phyloP scores from a whole-genome alignment of 2,329 filamentous ascomycete species.

The Beauveria medogensis region DNA sequence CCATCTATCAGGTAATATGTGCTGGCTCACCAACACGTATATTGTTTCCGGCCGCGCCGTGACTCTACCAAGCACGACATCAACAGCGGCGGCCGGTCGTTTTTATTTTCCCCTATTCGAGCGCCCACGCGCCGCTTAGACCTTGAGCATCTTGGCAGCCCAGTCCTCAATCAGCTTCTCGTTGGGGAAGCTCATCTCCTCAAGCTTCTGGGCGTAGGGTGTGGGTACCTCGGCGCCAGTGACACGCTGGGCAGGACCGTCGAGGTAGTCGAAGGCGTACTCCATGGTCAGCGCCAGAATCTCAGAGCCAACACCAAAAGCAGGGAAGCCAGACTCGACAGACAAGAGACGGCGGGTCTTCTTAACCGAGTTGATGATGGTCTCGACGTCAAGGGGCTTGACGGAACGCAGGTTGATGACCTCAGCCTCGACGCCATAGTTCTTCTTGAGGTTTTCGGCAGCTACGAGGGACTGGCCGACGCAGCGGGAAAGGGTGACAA shows the following conservation, averaged over 20 bases:
- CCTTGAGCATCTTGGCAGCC: slow-evolving; percentile 77
- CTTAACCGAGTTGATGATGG: slow-evolving; percentile 95
- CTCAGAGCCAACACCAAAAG: slow-evolving; percentile 86
- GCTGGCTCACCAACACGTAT: slow-evolving; percentile 4
- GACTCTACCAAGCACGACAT: not conserved
- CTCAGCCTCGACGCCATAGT: slow-evolving; percentile 91
- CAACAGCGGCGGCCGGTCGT: not conserved
- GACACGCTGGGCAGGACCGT: slow-evolving; percentile 86
- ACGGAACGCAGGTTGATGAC: slow-evolving; percentile 97
- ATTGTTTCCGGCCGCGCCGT: not conserved
- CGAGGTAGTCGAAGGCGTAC: slow-evolving; percentile 96
- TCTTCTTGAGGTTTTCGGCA: slow-evolving; percentile 86
- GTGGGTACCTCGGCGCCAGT: slow-evolving; percentile 97
- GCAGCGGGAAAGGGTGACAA: slow-evolving; percentile 89
- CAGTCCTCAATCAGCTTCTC: slow-evolving; percentile 82
- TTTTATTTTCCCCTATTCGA: not conserved
- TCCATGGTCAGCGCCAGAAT: slow-evolving; percentile 93
- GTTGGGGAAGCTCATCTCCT: slow-evolving; percentile 92
- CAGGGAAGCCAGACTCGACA: slow-evolving; percentile 93
- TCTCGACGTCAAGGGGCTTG: slow-evolving; percentile 92
- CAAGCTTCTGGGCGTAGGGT: slow-evolving; percentile 85
- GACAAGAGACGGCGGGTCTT: slow-evolving; percentile 90
- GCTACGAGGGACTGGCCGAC: slow-evolving; percentile 86
- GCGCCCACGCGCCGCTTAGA: slow-evolving; percentile 43
- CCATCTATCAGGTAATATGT: slow-evolving; percentile 28